Conservation (phyloP, 2,329 filamentous ascomycete genomes). For the Pseudogymnoascus sp. region DNA sequence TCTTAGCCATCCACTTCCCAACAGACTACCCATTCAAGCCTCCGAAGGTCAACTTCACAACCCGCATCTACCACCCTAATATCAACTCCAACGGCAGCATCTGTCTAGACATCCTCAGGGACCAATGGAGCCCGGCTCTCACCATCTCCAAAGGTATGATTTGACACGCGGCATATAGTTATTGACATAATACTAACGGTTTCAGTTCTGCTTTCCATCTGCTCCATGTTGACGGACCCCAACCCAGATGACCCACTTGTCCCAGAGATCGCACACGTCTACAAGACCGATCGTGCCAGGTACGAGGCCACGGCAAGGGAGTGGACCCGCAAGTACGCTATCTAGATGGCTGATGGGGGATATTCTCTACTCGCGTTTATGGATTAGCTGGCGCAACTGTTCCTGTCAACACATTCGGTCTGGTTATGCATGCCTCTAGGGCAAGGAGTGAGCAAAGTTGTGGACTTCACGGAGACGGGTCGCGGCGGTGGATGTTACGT, state of each 20-base stretch:
- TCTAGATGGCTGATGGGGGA: slow-evolving; percentile 43
- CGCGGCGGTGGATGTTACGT: slow-evolving; percentile 4
- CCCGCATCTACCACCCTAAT: slow-evolving; percentile 98
- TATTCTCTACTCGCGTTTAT: slow-evolving; percentile 10
- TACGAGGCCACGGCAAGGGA: slow-evolving; percentile 96
- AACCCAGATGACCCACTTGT: slow-evolving; percentile 99
- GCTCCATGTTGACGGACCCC: slow-evolving; percentile 98
- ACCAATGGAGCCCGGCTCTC: slow-evolving; percentile 97
- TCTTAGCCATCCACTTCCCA: slow-evolving; percentile 97
- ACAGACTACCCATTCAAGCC: slow-evolving; percentile 99
- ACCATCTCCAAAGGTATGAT: slow-evolving; percentile 91
- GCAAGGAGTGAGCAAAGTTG: slow-evolving; percentile 9
- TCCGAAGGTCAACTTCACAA: slow-evolving; percentile 99
- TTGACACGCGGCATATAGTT: background rate
- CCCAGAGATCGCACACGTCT: slow-evolving; percentile 97
- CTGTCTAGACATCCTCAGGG: slow-evolving; percentile 94
- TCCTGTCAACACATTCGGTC: slow-evolving; percentile 11
- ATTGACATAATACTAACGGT: slow-evolving; percentile 9
- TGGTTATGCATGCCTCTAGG: slow-evolving; percentile 10
- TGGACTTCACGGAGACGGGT: slow-evolving; percentile 2
- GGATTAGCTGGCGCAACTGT: slow-evolving; percentile 14
- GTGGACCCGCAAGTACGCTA: slow-evolving; percentile 99
- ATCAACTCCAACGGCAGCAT: slow-evolving; percentile 99
- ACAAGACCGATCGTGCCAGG: slow-evolving; percentile 95
- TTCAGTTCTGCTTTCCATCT: slow-evolving; percentile 91